phyloP scores from a whole-genome alignment of 495 filamentous ascomycete genomes.

The Trichocladium uniseriatum region DNA sequence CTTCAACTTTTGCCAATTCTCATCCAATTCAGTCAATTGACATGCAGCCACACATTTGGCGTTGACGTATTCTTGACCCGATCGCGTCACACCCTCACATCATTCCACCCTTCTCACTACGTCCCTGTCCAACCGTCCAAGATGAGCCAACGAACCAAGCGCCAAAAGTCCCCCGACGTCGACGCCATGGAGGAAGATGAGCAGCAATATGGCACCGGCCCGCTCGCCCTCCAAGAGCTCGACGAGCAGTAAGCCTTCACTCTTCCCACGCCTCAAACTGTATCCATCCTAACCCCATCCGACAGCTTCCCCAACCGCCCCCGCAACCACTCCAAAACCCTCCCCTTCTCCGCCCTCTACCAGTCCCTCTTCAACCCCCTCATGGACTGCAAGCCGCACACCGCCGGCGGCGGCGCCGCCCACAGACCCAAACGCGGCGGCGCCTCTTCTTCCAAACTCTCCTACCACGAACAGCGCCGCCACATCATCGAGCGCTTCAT shows the following conservation, averaged over 20 bases:
- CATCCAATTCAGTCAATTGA: too few species aligned
- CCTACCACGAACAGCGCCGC: conserved; percentile 75
- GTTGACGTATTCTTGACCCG: too few species aligned
- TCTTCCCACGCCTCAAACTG: neutral
- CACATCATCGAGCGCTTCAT: conserved; percentile 86
- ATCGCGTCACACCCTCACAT: neutral
- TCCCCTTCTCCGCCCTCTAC: conserved; percentile 78
- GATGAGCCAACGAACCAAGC: conserved; percentile 20
- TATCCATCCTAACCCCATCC: neutral
- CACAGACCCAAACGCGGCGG: conserved; percentile 27
- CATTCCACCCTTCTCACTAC: neutral
- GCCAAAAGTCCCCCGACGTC: conserved; percentile 34
- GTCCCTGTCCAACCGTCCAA: too few species aligned
- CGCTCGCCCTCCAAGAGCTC: conserved; percentile 43
- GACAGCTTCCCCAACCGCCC: conserved; percentile 71
- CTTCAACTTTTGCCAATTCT: too few species aligned
- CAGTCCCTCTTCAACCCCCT: conserved; percentile 76
- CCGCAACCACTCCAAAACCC: conserved; percentile 63
- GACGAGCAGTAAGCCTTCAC: conserved; percentile 49
- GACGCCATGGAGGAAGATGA: conserved; percentile 45
- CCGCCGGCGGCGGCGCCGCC: conserved; percentile 40
- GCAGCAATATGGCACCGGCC: conserved; percentile 37
- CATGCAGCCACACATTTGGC: too few species aligned
- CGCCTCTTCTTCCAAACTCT: conserved; percentile 47
- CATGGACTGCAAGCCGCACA: conserved; percentile 71